These are phyloP conservation scores for Hemerocallis citrina DNA, from an alignment of 106 monocot genomes.

Conservation along the genomic window DNA sequence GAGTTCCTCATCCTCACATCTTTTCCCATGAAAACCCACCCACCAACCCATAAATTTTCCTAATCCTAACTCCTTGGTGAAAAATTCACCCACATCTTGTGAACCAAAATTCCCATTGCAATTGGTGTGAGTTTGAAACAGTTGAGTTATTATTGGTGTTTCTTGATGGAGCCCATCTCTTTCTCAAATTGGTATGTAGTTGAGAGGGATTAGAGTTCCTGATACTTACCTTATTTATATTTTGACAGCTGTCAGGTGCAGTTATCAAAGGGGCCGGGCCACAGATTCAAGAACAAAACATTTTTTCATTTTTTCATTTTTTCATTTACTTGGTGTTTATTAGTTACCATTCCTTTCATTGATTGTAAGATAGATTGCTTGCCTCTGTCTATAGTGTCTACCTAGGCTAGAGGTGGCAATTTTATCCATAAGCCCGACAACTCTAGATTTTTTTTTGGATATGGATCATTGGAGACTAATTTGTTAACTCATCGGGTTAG, in stretches of 20 bases:
- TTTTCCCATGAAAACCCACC: no score
- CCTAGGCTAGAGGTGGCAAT: no score
- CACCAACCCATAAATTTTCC: no score
- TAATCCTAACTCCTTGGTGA: no score
- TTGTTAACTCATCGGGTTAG: no score
- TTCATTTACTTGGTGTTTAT: background rate
- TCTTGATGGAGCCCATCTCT: background rate
- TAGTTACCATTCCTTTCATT: no score
- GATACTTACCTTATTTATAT: background rate
- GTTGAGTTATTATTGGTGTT: background rate
- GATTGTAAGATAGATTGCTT: no score
- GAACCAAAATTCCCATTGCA: background rate
- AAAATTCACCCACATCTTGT: background rate
- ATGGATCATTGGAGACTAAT: no score
- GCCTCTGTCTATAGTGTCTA: no score
- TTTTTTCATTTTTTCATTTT: background rate
- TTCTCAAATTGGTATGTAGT: background rate
- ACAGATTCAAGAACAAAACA: background rate
- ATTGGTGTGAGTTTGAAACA: background rate
- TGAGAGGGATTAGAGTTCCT: background rate
- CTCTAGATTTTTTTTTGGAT: no score
- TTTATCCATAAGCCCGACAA: no score
- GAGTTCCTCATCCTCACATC: no score
- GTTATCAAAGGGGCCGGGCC: slow-evolving; percentile 3
- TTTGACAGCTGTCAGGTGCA: background rate